Evolutionary conservation across 2,329 filamentous ascomycete genomes (phyloP).

Genomic region (Phyllosticta capitalensis): DNA sequence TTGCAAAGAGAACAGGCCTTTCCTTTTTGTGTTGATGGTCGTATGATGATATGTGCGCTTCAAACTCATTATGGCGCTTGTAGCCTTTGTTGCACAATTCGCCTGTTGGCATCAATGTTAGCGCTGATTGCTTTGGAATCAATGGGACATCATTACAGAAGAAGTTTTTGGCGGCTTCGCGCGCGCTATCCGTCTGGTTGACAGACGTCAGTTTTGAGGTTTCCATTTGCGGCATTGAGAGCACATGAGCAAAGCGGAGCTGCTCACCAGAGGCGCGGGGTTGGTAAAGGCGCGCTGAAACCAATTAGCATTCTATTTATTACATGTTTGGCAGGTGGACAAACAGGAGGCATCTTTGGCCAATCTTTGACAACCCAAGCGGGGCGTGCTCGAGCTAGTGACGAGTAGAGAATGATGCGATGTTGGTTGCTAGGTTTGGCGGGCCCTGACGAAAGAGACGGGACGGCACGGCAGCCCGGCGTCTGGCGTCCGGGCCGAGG

Average conservation of each 20-base stretch:
- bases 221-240: background rate
- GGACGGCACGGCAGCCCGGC: background rate
- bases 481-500: constrained; percentile 9
- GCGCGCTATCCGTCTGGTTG: constrained; percentile 50
- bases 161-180: constrained; percentile 70
- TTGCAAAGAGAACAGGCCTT: constrained; percentile 13
- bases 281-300: constrained; percentile 39
- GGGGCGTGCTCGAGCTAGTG: background rate
- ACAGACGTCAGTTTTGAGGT: constrained; percentile 11
- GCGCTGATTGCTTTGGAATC: background rate
- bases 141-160: constrained; percentile 47
- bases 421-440: background rate
- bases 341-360: constrained; percentile 47
- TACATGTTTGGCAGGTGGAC: constrained; percentile 12
- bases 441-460: too few relatives aligned
- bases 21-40: constrained; percentile 89
- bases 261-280: constrained; percentile 34
- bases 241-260: background rate
- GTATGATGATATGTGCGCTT: constrained; percentile 87
- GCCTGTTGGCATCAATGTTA: constrained; percentile 30
- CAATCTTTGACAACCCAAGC: background rate
- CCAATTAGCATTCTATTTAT: background rate
- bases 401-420: background rate
- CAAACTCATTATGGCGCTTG: constrained; percentile 89
- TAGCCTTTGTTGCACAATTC: constrained; percentile 90